These are phyloP conservation scores for Sugiyamaella novakii DNA, from an alignment of 1,139 yeast species.

Conservation along the genomic window DNA sequence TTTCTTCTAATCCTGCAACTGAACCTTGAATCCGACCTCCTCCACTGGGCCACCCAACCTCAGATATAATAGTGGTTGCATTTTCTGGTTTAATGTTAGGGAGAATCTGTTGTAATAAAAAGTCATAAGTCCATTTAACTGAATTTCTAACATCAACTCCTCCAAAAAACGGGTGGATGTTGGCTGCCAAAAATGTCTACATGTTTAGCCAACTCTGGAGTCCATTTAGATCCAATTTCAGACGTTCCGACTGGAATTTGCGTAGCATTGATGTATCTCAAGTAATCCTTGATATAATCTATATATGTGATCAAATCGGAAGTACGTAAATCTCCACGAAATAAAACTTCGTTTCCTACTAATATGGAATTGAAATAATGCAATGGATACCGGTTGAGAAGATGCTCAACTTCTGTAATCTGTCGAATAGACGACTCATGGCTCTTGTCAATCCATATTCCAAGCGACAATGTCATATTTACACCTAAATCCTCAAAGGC, in stretches of 20 bases:
- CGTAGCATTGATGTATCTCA: constrained; percentile 38
- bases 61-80: constrained; percentile 51
- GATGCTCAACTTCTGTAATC: constrained; percentile 44
- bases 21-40: constrained; percentile 57
- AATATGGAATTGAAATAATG: constrained; percentile 53
- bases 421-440: constrained; percentile 50
- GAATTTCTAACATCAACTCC: constrained; percentile 56
- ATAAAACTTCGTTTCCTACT: constrained; percentile 66
- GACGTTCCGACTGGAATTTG: constrained; percentile 57
- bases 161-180: constrained; percentile 69
- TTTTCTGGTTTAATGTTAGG: constrained; percentile 36
- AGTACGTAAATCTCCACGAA: constrained; percentile 52
- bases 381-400: constrained; percentile 52
- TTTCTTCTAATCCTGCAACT: constrained; percentile 49
- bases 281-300: constrained; percentile 47
- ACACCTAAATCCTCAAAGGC: constrained; percentile 55
- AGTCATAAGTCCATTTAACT: constrained; percentile 57
- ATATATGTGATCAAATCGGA: constrained; percentile 49
- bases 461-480: constrained; percentile 61
- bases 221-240: constrained; percentile 53
- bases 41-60: constrained; percentile 71
- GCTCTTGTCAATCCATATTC: constrained; percentile 61
- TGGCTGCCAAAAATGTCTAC: constrained; percentile 65
- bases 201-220: constrained; percentile 39
- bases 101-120: constrained; percentile 48